Percentiles rank a stretch among this genome's conserved stretches.
Conservation (phyloP, 2,329 filamentous ascomycete species). For the Calonectria crousiana region DNA sequence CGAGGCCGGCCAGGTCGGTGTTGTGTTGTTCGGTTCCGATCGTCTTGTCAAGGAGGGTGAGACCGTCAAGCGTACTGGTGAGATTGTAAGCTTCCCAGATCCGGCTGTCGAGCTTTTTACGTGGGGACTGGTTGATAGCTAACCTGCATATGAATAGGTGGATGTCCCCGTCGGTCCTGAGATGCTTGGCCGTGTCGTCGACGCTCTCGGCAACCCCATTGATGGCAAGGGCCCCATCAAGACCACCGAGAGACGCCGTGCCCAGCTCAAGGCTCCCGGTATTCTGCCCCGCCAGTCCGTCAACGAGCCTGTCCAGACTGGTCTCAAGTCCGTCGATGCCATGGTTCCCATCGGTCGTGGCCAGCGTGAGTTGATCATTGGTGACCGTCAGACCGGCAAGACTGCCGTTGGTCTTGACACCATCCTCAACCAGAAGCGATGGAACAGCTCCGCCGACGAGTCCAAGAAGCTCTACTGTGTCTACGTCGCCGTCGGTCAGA, state of each 20-base stretch:
- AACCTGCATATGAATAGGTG: conserved; percentile 74
- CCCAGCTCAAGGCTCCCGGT: conserved; percentile 98
- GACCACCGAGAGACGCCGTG: conserved; percentile 91
- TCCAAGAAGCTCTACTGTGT: conserved; percentile 99
- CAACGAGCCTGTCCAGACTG: conserved; percentile 99
- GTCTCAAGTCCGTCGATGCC: conserved; percentile 98
- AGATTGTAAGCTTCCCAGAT: conserved; percentile 81
- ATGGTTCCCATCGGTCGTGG: conserved; percentile 99
- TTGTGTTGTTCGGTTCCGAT: conserved; percentile 99
- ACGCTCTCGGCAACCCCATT: conserved; percentile 98
- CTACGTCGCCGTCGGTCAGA: conserved; percentile 99
- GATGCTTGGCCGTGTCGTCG: conserved; percentile 97
- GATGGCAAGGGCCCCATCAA: conserved; percentile 99
- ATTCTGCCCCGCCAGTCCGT: conserved; percentile 98
- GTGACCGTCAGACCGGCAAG: conserved; percentile 99
- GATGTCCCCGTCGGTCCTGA: conserved; percentile 94
- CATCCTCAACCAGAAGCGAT: conserved; percentile 99
- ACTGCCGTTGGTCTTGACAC: conserved; percentile 97
- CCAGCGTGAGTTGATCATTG: conserved; percentile 99
- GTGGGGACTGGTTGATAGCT: background rate
- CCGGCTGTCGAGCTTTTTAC: background rate
- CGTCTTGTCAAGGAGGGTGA: conserved; percentile 99
- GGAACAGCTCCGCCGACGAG: conserved; percentile 91
- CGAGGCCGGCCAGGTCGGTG: conserved; percentile 99
- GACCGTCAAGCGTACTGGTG: conserved; percentile 98